Percentiles rank a stretch among this genome's conserved stretches.
These are phyloP conservation scores for Pseudocercospora vitis DNA, from an alignment of 2,329 filamentous ascomycete genomes.

Conservation along the genomic window DNA sequence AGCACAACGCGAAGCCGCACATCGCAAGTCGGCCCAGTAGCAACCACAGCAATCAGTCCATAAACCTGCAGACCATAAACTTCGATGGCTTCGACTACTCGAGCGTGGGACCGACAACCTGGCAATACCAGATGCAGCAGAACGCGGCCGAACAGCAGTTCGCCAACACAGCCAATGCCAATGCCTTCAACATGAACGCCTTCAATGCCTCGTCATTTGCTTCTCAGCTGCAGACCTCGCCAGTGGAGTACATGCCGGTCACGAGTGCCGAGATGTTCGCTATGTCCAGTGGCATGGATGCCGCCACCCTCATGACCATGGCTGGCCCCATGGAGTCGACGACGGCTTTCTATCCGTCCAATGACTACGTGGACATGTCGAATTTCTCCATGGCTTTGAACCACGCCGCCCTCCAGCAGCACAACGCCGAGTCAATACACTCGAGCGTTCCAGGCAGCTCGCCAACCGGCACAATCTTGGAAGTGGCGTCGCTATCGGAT, in stretches of 20 bases:
- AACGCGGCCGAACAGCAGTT: slow-evolving; percentile 28
- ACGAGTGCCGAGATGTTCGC: slow-evolving; percentile 41
- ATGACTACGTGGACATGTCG: slow-evolving; percentile 74
- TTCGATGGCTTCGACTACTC: slow-evolving; percentile 37
- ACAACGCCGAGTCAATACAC: slow-evolving; percentile 40
- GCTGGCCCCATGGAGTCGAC: slow-evolving; percentile 45
- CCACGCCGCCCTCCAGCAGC: slow-evolving; percentile 40
- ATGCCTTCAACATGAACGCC: slow-evolving; percentile 39
- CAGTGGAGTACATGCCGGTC: slow-evolving; percentile 49
- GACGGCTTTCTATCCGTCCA: slow-evolving; percentile 46
- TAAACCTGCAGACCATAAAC: slow-evolving; percentile 34
- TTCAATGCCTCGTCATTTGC: slow-evolving; percentile 43
- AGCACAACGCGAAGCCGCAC: slow-evolving; percentile 26
- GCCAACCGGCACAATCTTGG: slow-evolving; percentile 76
- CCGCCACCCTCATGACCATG: slow-evolving; percentile 43
- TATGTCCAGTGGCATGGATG: slow-evolving; percentile 45
- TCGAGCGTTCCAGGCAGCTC: slow-evolving; percentile 58
- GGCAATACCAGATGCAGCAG: slow-evolving; percentile 46
- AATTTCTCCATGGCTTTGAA: slow-evolving; percentile 48
- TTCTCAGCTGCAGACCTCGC: slow-evolving; percentile 46
- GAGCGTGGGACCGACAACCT: slow-evolving; percentile 39
- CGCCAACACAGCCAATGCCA: slow-evolving; percentile 31
- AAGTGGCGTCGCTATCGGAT: slow-evolving; percentile 86
- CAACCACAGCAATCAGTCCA: slow-evolving; percentile 33
- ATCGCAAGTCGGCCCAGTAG: slow-evolving; percentile 32